Conservation (phyloP, 1,284 basidiomycete genomes). For the Irpex sp. region DNA sequence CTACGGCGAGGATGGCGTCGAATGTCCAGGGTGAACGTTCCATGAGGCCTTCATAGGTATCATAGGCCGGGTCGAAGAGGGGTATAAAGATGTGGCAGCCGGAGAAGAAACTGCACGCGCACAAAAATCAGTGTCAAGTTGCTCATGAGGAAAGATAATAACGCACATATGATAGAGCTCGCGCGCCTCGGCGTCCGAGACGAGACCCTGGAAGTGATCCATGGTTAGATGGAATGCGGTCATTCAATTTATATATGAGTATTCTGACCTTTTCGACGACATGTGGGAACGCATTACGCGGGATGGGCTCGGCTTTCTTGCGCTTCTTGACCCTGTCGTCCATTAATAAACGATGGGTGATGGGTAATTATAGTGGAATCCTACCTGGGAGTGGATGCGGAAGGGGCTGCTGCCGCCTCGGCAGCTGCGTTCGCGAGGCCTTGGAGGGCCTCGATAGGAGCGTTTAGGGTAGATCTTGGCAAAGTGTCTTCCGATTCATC, state of each 20-base stretch:
- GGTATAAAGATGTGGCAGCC: slow-evolving; percentile 95
- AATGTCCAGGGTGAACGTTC: slow-evolving; percentile 93
- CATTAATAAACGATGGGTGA: neutral
- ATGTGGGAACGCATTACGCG: slow-evolving; percentile 79
- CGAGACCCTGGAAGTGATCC: slow-evolving; percentile 55
- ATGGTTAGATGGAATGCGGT: neutral
- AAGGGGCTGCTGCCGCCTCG: slow-evolving; percentile 79
- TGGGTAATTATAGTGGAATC: slow-evolving; percentile 10
- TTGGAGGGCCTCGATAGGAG: slow-evolving; percentile 90
- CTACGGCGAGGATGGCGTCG: slow-evolving; percentile 86
- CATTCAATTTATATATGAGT: neutral
- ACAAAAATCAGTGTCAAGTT: slow-evolving; percentile 23
- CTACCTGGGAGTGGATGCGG: slow-evolving; percentile 43
- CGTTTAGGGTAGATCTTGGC: slow-evolving; percentile 76
- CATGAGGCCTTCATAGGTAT: slow-evolving; percentile 86
- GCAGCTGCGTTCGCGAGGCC: slow-evolving; percentile 91
- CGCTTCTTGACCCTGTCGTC: slow-evolving; percentile 75
- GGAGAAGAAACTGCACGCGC: slow-evolving; percentile 76
- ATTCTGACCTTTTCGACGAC: slow-evolving; percentile 72
- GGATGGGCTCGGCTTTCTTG: slow-evolving; percentile 83
- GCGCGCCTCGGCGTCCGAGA: slow-evolving; percentile 72
- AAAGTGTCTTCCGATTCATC: slow-evolving; percentile 87
- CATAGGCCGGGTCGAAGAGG: slow-evolving; percentile 85
- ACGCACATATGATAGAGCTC: slow-evolving; percentile 78
- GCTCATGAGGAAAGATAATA: neutral